Evolutionary conservation across 306 rosid genomes (phyloP).

Genomic region (Dryas octopetala): DNA sequence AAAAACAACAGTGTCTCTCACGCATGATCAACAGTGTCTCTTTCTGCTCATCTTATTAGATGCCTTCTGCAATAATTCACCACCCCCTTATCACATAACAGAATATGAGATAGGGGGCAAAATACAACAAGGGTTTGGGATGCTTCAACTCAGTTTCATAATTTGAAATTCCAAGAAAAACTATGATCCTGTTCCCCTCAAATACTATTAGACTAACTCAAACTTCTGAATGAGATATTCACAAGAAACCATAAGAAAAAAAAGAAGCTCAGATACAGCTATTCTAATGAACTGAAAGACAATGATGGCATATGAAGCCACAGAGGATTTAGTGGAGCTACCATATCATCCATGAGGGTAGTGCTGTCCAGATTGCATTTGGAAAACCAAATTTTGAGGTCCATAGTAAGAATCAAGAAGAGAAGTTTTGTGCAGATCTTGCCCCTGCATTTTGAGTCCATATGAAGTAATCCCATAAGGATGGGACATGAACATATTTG

Average conservation of each 20-base stretch:
- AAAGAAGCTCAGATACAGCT: slow-evolving; percentile 31
- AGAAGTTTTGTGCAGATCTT: slow-evolving; percentile 42
- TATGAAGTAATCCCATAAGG: slow-evolving; percentile 52
- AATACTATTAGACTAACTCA: slow-evolving; percentile 32
- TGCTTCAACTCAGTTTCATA: slow-evolving; percentile 26
- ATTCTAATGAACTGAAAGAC: slow-evolving; percentile 36
- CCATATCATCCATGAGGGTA: slow-evolving; percentile 48
- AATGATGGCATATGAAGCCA: slow-evolving; percentile 37
- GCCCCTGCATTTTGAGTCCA: slow-evolving; percentile 56
- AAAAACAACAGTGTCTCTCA: neutral
- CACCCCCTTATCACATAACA: neutral
- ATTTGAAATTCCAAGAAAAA: slow-evolving; percentile 26
- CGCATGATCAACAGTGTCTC: neutral
- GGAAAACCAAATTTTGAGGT: slow-evolving; percentile 66
- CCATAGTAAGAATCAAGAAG: slow-evolving; percentile 51
- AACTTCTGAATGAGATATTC: slow-evolving; percentile 53
- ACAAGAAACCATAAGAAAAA: slow-evolving; percentile 40
- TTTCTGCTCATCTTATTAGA: slow-evolving; percentile 4
- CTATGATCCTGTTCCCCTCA: slow-evolving; percentile 32
- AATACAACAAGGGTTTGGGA: slow-evolving; percentile 16
- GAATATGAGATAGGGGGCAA: neutral
- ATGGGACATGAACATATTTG: slow-evolving; percentile 45
- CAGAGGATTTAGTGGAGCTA: slow-evolving; percentile 25
- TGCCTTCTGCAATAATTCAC: slow-evolving; percentile 22
- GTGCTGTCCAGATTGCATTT: slow-evolving; percentile 58